Evolutionary conservation across 352 stramenopile genomes (phyloP), one percentile per base, ranked within the genome.

Genomic region (Phytophthora sansomeana): DNA sequence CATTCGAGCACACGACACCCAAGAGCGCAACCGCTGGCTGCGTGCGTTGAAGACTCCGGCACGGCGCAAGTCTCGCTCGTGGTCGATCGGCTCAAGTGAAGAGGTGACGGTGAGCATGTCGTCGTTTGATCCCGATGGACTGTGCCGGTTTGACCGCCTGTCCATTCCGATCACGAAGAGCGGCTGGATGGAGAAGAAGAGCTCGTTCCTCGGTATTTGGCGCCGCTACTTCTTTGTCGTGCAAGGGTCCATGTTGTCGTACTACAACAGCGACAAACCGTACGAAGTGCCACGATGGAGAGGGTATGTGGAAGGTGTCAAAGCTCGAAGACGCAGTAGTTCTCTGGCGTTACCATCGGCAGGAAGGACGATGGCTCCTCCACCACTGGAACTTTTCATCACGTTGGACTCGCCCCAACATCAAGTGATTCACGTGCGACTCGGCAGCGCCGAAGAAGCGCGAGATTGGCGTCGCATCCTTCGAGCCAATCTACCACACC

Each of bases 211-310:
- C 9, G 69, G 75, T 30, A 72, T 84, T 33, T 92, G 81, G 84
- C 80, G 83, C 38, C 69, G 75, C 13, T 89, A 91, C 61, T 93
- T 91, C 42, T 93, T 91, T 63, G 84, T 93, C 21, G 49, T 91
- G 4, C 82, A 93, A 57, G 84, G 77, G 28, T 75, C 78, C 4
- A 91, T 89, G 80, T 36, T 93, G 30, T 85, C 78, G 53, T 93
- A 91, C 62, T 91, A 93, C 62, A 69, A 82, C 14, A 89, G 65
- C 29, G 82, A 93, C 62, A 88, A 87, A 71, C 76, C 84, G n/a
- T 89, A 93, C 54, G 82, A 86, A 8, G 84, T 93, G 49, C 84
- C 84, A 6, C 63, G 77, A 6, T 81, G 82, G 35, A 52, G 84
- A 32, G 84, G 80, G 8, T 93, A 93, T 67, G 74, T 93, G 19